Conservation (phyloP, 306 rosid species). For the Morella rubra region DNA sequence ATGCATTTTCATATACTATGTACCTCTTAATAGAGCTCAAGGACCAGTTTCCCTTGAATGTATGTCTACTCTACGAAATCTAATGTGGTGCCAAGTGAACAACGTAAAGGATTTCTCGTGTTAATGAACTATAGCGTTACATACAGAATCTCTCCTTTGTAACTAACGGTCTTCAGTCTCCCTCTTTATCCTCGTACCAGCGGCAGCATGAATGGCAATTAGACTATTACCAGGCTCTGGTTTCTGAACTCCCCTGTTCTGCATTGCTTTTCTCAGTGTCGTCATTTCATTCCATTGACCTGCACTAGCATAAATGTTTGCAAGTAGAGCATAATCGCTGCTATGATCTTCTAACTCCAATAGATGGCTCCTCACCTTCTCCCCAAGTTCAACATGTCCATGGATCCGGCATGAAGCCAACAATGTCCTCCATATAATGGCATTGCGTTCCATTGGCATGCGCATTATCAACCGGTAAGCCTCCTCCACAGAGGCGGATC, state of each 20-base stretch:
- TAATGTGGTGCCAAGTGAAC: neutral
- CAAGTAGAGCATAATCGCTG: conserved; percentile 74
- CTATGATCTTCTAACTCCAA: conserved; percentile 62
- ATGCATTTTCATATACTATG: neutral
- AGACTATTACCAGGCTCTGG: conserved; percentile 60
- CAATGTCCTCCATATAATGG: conserved; percentile 73
- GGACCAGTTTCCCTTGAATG: neutral
- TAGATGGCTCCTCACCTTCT: conserved; percentile 58
- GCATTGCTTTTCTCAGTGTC: conserved; percentile 50
- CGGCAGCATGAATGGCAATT: conserved; percentile 29
- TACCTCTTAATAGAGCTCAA: neutral
- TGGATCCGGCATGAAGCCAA: conserved; percentile 65
- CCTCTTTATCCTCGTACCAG: neutral
- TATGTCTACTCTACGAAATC: neutral
- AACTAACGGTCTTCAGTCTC: neutral
- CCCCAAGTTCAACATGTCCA: conserved; percentile 56
- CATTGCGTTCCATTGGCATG: conserved; percentile 66
- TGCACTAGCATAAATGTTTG: conserved; percentile 62
- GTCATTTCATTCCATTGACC: conserved; percentile 63
- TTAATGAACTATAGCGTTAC: neutral
- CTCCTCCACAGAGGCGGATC: conserved; percentile 66
- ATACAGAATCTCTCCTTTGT: neutral
- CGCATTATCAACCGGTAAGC: conserved; percentile 52
- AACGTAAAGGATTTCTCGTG: neutral
- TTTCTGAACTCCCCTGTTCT: conserved; percentile 46